Conservation (phyloP, 441 rosid genomes). For the Breynia disticha region DNA sequence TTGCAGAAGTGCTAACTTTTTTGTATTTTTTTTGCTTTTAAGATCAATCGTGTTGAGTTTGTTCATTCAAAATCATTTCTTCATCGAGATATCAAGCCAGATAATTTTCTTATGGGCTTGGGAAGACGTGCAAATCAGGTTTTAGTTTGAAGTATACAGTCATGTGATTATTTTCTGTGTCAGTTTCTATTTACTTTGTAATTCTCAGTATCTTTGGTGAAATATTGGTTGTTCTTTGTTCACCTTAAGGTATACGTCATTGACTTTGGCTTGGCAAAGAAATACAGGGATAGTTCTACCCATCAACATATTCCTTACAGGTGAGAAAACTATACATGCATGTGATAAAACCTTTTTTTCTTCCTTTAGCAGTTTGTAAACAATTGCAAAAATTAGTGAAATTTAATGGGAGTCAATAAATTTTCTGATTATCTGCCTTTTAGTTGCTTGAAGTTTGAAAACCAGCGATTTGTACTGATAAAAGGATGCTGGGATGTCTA, state of each 20-base stretch:
- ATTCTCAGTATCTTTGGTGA: neutral
- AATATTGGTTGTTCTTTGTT: constrained; percentile 1
- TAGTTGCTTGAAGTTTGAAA: too few species aligned
- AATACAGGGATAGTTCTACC: constrained; percentile 78
- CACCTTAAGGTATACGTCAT: constrained; percentile 66
- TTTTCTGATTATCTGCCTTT: too few species aligned
- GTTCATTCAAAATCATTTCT: constrained; percentile 92
- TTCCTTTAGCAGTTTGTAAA: too few species aligned
- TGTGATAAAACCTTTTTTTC: too few species aligned
- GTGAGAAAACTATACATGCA: too few species aligned
- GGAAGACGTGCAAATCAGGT: constrained; percentile 99
- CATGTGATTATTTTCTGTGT: neutral
- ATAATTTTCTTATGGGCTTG: constrained; percentile 95
- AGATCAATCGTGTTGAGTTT: constrained; percentile 92
- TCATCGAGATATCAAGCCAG: constrained; percentile 98
- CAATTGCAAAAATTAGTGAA: too few species aligned
- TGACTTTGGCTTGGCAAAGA: constrained; percentile 98
- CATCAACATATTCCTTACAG: constrained; percentile 97
- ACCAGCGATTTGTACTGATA: too few species aligned
- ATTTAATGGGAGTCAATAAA: too few species aligned
- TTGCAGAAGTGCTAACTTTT: constrained; percentile 2
- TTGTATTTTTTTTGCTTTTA: constrained; percentile 2
- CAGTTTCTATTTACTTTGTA: constrained; percentile 2
- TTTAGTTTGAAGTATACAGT: constrained; percentile 6
- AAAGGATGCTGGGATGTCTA: too few species aligned